These are phyloP conservation scores for Pseudozyma thailandica DNA, from an alignment of 1,284 basidiomycete species.

Conservation along the genomic window DNA sequence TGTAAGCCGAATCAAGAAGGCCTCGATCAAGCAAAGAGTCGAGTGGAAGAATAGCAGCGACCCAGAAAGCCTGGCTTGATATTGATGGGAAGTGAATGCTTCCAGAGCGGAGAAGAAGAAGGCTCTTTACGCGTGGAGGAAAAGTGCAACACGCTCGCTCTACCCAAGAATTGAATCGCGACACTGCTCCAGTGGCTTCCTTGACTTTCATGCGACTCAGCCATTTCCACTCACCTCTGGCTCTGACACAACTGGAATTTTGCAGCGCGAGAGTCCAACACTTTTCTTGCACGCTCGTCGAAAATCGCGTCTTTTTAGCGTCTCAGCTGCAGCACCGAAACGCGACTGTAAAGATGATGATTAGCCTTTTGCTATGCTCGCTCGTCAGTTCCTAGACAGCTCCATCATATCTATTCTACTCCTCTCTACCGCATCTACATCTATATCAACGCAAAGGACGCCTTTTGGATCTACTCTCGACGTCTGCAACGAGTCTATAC, in stretches of 20 bases:
- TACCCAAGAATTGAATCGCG: too few species aligned
- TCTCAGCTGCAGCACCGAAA: neutral
- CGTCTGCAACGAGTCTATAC: too few species aligned
- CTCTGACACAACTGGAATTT: neutral
- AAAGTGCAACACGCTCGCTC: constrained; percentile 5
- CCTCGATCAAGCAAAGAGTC: too few species aligned
- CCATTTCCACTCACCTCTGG: too few species aligned
- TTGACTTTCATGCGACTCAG: neutral
- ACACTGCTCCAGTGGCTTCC: constrained; percentile 1
- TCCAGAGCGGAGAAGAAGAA: neutral
- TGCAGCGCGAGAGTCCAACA: constrained; percentile 6
- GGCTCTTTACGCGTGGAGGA: constrained; percentile 11
- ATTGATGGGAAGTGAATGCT: too few species aligned
- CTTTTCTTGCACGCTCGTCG: neutral
- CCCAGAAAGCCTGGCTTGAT: too few species aligned
- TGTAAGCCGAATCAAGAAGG: too few species aligned
- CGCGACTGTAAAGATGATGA: too few species aligned
- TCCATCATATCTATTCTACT: neutral
- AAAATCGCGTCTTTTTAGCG: neutral
- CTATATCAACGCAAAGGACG: too few species aligned
- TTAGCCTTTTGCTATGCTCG: constrained; percentile 2
- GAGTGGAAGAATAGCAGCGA: too few species aligned
- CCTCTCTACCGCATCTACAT: too few species aligned
- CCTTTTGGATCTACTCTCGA: too few species aligned
- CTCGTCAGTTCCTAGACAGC: neutral